Evolutionary conservation across 345 rosid genomes (phyloP), one percentile per base, ranked within the genome.

Genomic region (Linum usitatissimum): DNA sequence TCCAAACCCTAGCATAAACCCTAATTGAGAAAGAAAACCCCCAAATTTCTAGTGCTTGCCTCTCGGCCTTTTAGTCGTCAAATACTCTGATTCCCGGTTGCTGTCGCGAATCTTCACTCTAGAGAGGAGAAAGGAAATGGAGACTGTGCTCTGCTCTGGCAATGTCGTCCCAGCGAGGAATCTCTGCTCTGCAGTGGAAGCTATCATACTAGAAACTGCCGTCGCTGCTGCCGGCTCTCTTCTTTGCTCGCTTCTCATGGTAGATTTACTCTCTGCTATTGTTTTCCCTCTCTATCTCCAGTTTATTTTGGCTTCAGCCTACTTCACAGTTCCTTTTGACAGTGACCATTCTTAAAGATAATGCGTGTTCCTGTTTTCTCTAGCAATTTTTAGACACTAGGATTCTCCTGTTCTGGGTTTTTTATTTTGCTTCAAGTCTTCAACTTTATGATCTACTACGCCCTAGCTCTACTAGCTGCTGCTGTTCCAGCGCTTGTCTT

Each of bases 221-320:
- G 66, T 64, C 74, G 69, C 64, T 53, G 80, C 76, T 17, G 42
- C 73, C 12, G 76, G 76, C 58, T 64, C 73, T 23, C 57, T 76
- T 18, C 60, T 68, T 39, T 68, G 71, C 71, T 70, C 77, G 15
- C 71, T 76, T 36, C 60, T 64, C 66, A 63, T 68, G 87, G 87
- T 83, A 74, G 38, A 34, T 17, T 31, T 15, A 30, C 15, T 57
- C 42, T 31, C 30, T 18, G 15, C 21, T 14, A 36, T 30, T 67
- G 9, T 48, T 36, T 1, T 61, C n/a, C n/a, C n/a, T 31, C 21
- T 53, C 55, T 23, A 3, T 18, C 18, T 57, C 21, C 63, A 42
- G 28, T 23, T 23, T 23, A 23, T 23, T 1, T 23, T 28, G 17
- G 39, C 15, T 20, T 51, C 39, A 13, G 55, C 8, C 0, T 18